phyloP scores from a whole-genome alignment of 176 grass and related monocot species.

The Phoenix dactylifera region DNA sequence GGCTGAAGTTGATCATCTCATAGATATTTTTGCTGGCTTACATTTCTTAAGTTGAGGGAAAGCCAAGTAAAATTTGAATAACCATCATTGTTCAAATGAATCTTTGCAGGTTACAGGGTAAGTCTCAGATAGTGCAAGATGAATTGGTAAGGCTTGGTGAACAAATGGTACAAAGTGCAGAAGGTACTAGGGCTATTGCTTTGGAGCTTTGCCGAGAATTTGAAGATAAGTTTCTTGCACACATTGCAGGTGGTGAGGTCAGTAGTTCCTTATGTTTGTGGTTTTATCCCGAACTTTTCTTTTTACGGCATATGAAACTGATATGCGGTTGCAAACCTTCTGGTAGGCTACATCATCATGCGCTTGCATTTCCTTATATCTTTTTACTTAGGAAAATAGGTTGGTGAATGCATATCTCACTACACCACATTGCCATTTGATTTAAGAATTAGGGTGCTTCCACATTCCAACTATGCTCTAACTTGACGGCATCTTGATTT shows the following conservation, averaged over 20 bases:
- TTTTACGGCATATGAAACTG: background rate
- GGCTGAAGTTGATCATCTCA: too few relatives aligned
- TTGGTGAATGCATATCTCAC: too few relatives aligned
- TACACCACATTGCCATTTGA: too few relatives aligned
- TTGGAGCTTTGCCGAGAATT: constrained; percentile 87
- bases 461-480: too few relatives aligned
- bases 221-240: constrained; percentile 65
- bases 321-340: too few relatives aligned
- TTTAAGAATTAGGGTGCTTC: too few relatives aligned
- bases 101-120: constrained; percentile 57
- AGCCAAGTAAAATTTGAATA: background rate
- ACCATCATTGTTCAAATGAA: background rate
- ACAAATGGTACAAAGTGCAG: constrained; percentile 62
- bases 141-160: constrained; percentile 79
- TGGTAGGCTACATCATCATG: too few relatives aligned
- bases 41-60: too few relatives aligned
- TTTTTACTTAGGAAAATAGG: too few relatives aligned
- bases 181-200: constrained; percentile 73
- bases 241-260: constrained; percentile 68
- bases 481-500: too few relatives aligned
- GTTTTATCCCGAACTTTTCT: constrained; percentile 1
- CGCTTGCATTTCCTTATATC: too few relatives aligned
- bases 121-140: constrained; percentile 67
- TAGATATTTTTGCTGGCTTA: too few relatives aligned
- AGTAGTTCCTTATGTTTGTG: constrained; percentile 17